Conservation (phyloP, 2,329 filamentous ascomycete genomes). For the Macroventuria anomochaeta region DNA sequence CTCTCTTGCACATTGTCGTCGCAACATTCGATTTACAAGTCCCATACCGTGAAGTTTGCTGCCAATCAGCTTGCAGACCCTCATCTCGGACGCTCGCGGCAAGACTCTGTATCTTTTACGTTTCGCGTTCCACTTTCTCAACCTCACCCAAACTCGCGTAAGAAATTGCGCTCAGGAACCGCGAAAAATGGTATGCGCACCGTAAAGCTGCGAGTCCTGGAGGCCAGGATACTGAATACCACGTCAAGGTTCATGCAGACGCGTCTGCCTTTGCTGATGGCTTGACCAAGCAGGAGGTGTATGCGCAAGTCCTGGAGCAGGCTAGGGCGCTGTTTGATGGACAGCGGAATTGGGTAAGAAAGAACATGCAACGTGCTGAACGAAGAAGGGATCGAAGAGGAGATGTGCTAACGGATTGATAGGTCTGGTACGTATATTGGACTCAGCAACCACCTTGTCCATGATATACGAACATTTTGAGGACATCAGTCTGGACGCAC, state of each 20-base stretch:
- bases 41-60: background rate
- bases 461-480: background rate
- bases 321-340: slow-evolving; percentile 72
- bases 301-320: slow-evolving; percentile 75
- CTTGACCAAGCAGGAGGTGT: slow-evolving; percentile 74
- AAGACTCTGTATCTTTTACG: slow-evolving; percentile 13
- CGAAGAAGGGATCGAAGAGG: background rate
- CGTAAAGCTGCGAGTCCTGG: slow-evolving; percentile 20
- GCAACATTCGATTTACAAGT: background rate
- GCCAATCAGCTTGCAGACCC: slow-evolving; percentile 6
- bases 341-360: slow-evolving; percentile 77
- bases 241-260: slow-evolving; percentile 72
- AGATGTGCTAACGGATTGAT: background rate
- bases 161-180: slow-evolving; percentile 3
- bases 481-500: background rate
- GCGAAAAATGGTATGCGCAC: slow-evolving; percentile 19
- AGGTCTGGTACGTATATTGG: slow-evolving; percentile 17
- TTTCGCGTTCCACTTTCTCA: slow-evolving; percentile 15
- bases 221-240: slow-evolving; percentile 21
- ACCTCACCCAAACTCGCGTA: slow-evolving; percentile 2
- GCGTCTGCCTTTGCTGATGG: slow-evolving; percentile 73
- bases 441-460: background rate
- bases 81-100: slow-evolving; percentile 12
- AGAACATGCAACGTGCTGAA: background rate
- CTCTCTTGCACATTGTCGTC: too few species aligned